Evolutionary conservation across 208 protist genomes (phyloP), one percentile per base, ranked within the genome.

Genomic region (Crithidia expoeki): DNA sequence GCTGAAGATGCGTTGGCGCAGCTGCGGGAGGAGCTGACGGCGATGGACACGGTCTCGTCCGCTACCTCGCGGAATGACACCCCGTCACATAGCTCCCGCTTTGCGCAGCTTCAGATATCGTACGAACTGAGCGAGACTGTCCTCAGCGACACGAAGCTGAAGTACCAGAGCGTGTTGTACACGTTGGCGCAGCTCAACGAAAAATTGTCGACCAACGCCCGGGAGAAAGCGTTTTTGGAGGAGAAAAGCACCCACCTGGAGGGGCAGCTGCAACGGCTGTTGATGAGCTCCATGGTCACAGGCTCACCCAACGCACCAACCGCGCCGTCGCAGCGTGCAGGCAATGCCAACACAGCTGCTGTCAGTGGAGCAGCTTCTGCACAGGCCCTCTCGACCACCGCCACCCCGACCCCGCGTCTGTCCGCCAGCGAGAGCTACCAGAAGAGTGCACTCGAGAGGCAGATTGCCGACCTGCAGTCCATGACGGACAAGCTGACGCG

Each of bases 231-330:
- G 6, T 80, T 91, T 23, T 66, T 92, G 38, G 32, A 86, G 50
- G 83, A 89, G 69, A 81, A 72, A 38, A 87, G 66, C 47, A 67
- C 57, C 11, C 80, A 88, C 33, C 66, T 94, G 1, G 85, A 94
- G 55, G 89, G 89, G 0, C 89, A 94, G 68, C 65, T 94, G 33
- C 83, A 92, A 51, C 83, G 89, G 3, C 49, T 93, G 27, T 52
- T 92, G 12, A 75, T 64, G 32, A 62, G 57, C 38, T 52, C 55
- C 10, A 58, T 77, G 28, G 61, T 75, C 36, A 64, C 58, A 7
- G 60, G 46, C 60, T 38, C 46, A 23, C 60, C 46, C 4, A 38
- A n/a, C 11, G 21, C 60, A 59, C 23, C 50, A 53, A 9, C 53
- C 28, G 46, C 42, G 19, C 21, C 68, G 17, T 1, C 28, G 27